Percentiles rank a stretch among this genome's conserved stretches.
Evolutionary conservation across 768 basidiomycete genomes (phyloP).

Genomic region (Tylopilus cervinicoccineus): DNA sequence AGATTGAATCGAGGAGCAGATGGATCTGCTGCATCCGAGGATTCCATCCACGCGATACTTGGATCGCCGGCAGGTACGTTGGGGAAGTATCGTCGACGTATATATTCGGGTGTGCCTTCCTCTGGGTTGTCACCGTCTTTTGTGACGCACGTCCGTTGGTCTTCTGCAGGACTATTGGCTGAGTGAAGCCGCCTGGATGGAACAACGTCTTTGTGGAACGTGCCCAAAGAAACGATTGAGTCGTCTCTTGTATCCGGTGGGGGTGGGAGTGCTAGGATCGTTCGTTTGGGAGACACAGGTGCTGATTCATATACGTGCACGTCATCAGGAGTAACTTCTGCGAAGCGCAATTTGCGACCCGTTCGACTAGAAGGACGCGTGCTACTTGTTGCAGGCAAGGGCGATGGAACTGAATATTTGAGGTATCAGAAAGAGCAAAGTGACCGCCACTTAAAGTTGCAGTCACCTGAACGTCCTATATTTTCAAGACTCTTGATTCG

Average conservation of each 20-base stretch:
- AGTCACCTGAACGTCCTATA: constrained; percentile 20
- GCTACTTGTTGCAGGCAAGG: constrained; percentile 43
- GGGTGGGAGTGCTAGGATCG: constrained; percentile 52
- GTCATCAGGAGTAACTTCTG: constrained; percentile 68
- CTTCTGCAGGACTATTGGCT: background rate
- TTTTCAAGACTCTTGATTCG: constrained; percentile 31
- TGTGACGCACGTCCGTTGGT: background rate
- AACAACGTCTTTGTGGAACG: constrained; percentile 28
- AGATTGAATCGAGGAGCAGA: constrained; percentile 68
- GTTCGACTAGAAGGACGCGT: constrained; percentile 60
- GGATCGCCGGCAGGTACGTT: constrained; percentile 63
- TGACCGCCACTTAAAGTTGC: background rate
- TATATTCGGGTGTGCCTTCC: constrained; percentile 79
- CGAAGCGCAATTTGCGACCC: constrained; percentile 63
- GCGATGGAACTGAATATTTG: constrained; percentile 32
- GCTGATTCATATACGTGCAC: constrained; percentile 82
- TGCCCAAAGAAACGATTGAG: constrained; percentile 36
- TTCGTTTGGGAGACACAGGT: constrained; percentile 68
- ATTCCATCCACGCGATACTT: constrained; percentile 74
- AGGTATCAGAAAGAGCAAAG: background rate
- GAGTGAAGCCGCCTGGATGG: constrained; percentile 11
- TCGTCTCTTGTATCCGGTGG: constrained; percentile 24
- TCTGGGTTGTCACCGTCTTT: constrained; percentile 36
- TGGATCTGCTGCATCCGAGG: constrained; percentile 13
- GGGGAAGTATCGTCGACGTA: constrained; percentile 82